Evolutionary conservation across 352 stramenopile genomes (phyloP).

Genomic region (Pythium vanterpoolii): DNA sequence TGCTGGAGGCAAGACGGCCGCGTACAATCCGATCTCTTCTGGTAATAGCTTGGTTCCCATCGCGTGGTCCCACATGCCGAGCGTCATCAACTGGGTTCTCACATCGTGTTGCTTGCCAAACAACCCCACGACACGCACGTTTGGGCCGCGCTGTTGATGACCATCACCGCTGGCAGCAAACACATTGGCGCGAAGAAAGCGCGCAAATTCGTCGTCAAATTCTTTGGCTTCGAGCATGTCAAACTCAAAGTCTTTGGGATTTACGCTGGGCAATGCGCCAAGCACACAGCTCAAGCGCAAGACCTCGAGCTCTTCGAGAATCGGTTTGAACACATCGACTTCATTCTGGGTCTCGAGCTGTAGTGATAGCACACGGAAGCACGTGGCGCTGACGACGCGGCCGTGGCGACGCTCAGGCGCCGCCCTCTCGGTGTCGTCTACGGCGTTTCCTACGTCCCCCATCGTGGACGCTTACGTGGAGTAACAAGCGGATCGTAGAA

Average conservation of each 20-base stretch:
- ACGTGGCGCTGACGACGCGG: constrained; percentile 11
- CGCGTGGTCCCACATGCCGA: constrained; percentile 42
- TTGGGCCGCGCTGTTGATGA: not conserved
- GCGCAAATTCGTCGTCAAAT: constrained; percentile 62
- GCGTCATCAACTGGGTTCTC: constrained; percentile 31
- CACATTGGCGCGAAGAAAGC: constrained; percentile 51
- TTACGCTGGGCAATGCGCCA: constrained; percentile 44
- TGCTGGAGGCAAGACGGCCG: constrained; percentile 22
- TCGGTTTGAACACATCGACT: constrained; percentile 62
- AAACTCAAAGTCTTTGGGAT: constrained; percentile 46
- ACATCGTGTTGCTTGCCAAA: constrained; percentile 65
- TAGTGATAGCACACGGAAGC: constrained; percentile 56
- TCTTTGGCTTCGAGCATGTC: constrained; percentile 49
- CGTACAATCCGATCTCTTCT: constrained; percentile 58
- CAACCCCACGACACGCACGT: constrained; percentile 38
- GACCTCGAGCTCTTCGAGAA: constrained; percentile 65
- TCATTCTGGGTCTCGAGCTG: constrained; percentile 57
- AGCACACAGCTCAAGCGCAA: constrained; percentile 59
- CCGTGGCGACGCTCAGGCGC: constrained; percentile 1
- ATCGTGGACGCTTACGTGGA: too few species aligned
- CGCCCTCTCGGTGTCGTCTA: too few species aligned
- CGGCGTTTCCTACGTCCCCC: too few species aligned
- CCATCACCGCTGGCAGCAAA: constrained; percentile 23
- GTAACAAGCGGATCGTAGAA: too few species aligned
- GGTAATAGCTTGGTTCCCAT: constrained; percentile 34